Evolutionary conservation across 176 grass and related monocot species (phyloP).

Genomic region (Bonia amplexicaulis): DNA sequence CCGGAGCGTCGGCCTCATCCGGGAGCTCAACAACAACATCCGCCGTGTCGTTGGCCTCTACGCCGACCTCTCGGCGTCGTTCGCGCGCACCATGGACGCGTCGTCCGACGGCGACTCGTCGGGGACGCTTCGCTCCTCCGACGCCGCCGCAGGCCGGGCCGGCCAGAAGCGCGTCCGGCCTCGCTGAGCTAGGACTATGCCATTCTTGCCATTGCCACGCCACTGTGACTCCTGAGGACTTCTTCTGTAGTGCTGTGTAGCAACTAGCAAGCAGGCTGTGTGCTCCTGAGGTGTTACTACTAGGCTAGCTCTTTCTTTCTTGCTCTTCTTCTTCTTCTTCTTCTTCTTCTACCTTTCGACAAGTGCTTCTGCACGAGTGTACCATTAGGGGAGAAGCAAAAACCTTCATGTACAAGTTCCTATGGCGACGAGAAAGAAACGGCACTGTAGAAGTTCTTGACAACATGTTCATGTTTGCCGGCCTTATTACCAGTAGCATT

Average conservation of each 20-base stretch:
- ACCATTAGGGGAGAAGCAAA: slow-evolving; percentile 1
- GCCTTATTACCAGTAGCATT: neutral
- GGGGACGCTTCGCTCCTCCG: slow-evolving; percentile 39
- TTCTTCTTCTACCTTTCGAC: neutral
- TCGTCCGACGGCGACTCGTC: slow-evolving; percentile 69
- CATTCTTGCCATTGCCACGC: neutral
- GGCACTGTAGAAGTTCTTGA: slow-evolving; percentile 8
- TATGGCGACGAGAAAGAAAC: slow-evolving; percentile 9
- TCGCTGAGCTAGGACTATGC: neutral
- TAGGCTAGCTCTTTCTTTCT: slow-evolving; percentile 18
- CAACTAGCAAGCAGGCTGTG: slow-evolving; percentile 10
- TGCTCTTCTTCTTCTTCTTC: slow-evolving; percentile 7
- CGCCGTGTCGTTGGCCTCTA: slow-evolving; percentile 67
- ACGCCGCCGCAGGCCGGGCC: slow-evolving; percentile 16
- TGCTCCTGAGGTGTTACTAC: neutral
- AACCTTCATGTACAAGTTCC: neutral
- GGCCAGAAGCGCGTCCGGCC: slow-evolving; percentile 51
- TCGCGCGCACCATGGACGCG: slow-evolving; percentile 48
- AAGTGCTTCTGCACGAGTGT: slow-evolving; percentile 28
- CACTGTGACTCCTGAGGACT: neutral
- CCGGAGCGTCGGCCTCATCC: slow-evolving; percentile 71
- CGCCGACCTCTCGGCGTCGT: slow-evolving; percentile 59
- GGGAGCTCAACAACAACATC: slow-evolving; percentile 93
- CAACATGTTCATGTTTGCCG: neutral
- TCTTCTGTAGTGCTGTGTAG: slow-evolving; percentile 4